Evolutionary conservation across 805 yeast species (phyloP), one percentile per base, ranked within the genome.

Genomic region (Spathaspora arborariae): DNA sequence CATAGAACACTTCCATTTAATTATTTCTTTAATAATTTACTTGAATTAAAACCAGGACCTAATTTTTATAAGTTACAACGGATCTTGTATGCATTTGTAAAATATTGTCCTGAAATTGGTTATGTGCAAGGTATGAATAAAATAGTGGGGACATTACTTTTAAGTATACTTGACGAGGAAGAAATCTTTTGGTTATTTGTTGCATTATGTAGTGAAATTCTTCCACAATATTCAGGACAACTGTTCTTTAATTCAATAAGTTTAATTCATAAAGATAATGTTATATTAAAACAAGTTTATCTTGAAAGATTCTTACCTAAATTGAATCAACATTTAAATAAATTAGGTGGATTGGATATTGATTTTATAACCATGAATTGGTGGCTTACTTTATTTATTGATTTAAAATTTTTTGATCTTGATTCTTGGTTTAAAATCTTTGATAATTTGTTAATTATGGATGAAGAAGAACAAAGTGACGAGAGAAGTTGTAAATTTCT

Each of bases 41-140:
- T 57, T 11, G 73, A 74, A 15, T 60, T 70, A 6, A 65, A 66
- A 39, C 74, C 78, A 9, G 84, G 84, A 0, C 81, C 83, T 1
- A 81, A 80, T n/a, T 70, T 73, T 34, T 62, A 58, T 34, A 75
- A 72, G 45, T 56, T 80, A 24, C 64, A 75, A 37, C 62, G 76
- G 13, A 71, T 80, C 5, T 59, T 80, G 42, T 68, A 72, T 34
- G 82, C 83, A 0, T 79, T 74, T 51, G 70, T 74, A 16, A 64
- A 71, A 5, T 68, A 76, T 49, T 70, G 71, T 48, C 75, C 78
- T 0, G 64, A 64, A 0, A 64, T 79, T 38, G 84, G 85, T 0
- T 80, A 80, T 56, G 75, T 80, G 44, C 85, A 80, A 53, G 85
- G 85, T 1, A 74, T 80, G 85, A 80, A 80, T 55, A 72, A 79